Base-by-base conservation (phyloP, 345 rosid genomes). In the Camelina sativa region DNA sequence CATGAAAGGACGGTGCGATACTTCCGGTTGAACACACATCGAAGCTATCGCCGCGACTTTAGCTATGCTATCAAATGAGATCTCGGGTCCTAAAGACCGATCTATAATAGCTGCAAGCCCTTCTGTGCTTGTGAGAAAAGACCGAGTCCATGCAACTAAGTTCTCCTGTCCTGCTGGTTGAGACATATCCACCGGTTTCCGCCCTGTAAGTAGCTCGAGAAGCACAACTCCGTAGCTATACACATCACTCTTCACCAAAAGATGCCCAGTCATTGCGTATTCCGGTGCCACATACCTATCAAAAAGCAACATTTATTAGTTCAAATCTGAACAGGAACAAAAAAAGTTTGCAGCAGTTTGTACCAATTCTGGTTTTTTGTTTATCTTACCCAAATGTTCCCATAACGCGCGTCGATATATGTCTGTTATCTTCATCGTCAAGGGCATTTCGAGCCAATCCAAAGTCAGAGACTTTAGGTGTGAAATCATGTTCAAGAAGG, bases 221-320 rank as follows among this genome's bases (percentile, higher is more conserved):
- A 95, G 90, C 70, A 95, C 99, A 1, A 95, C 99, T 51, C 99
- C 99, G n/a, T 91, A 95, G 75, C 99, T 95, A 71, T 92, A 95
- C 40, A 95, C 99, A 52, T 95, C 99, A n/a, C 99, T 95, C 82
- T 91, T 95, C 67, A 92, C 99, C 5, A 91, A 87, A 66, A 95
- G 96, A 84, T 95, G 99, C 7, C 97, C 99, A 0, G 97, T 92
- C 97, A 95, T 90, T n/a, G 99, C 99, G 62, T 95, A 95, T 79
- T 95, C 97, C 0, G 98, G 97, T 7, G 99, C 99, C 20, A 92
- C 97, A 73, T 95, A 92, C 72, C 98, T 94, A 81, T 38, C 7
- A 57, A 20, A 48, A 32, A 57, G 4, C 13, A 57, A 25, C 48
- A 57, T 65, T 19, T 38, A 23, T 20, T 25, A 74, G 67, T 58